A percentile compares a stretch with the other conserved stretches of the same genome.
Evolutionary conservation across 129 eudicot species (phyloP).

Genomic region (Rutidosis leptorrhynchoides): DNA sequence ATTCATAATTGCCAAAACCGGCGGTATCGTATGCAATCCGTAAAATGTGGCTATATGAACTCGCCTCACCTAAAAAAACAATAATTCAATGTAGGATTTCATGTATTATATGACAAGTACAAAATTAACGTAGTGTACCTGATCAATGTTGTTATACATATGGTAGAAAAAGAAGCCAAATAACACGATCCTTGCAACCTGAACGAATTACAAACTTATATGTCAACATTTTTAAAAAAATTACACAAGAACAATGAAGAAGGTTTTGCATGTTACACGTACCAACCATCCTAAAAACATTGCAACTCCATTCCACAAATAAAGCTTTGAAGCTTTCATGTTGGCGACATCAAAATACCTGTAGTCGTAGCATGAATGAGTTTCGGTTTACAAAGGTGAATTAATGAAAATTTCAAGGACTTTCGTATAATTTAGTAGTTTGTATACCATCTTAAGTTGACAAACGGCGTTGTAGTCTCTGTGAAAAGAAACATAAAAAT

Average conservation of each 20-base stretch:
- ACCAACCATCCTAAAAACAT: constrained; percentile 94
- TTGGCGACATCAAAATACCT: constrained; percentile 83
- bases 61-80: constrained; percentile 53
- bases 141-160: constrained; percentile 61
- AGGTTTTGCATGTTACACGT: constrained; percentile 22
- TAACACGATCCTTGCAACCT: constrained; percentile 74
- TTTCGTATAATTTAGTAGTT: not conserved
- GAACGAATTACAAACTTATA: constrained; percentile 29
- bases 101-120: not conserved
- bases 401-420: constrained; percentile 1
- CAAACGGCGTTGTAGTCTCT: constrained; percentile 79
- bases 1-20: constrained; percentile 59
- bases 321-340: constrained; percentile 60
- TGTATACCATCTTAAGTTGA: constrained; percentile 79
- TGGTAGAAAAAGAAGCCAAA: constrained; percentile 68
- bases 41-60: constrained; percentile 52
- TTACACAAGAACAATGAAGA: not conserved
- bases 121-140: constrained; percentile 33
- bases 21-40: constrained; percentile 54
- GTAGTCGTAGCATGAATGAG: constrained; percentile 18
- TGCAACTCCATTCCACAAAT: constrained; percentile 67
- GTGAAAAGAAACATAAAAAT: constrained; percentile 79
- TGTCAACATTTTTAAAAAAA: not conserved
- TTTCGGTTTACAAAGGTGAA: constrained; percentile 6
- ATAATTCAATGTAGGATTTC: not conserved